These are phyloP conservation scores for Gremmenia infestans DNA, from an alignment of 2,329 filamentous ascomycete genomes.

Conservation along the genomic window DNA sequence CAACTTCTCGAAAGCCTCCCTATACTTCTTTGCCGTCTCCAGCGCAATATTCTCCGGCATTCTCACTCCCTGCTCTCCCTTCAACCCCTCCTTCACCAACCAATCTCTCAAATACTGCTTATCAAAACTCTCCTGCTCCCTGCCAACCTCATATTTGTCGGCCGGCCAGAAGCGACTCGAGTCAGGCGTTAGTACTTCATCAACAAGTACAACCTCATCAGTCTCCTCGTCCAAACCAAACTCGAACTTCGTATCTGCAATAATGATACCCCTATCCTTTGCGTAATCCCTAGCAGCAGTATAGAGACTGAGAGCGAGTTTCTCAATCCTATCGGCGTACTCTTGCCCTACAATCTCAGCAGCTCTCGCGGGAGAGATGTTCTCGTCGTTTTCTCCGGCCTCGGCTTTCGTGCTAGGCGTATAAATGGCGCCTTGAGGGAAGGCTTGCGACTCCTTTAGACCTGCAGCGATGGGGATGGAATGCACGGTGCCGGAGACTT, in stretches of 20 bases:
- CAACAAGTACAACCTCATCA: slow-evolving; percentile 61
- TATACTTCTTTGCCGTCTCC: slow-evolving; percentile 68
- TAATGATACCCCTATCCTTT: slow-evolving; percentile 57
- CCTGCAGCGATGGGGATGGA: slow-evolving; percentile 54
- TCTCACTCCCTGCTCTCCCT: slow-evolving; percentile 65
- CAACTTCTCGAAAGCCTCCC: slow-evolving; percentile 67
- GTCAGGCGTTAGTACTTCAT: slow-evolving; percentile 74
- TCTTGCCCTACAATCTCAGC: slow-evolving; percentile 44
- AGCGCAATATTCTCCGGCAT: slow-evolving; percentile 68
- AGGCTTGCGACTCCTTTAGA: slow-evolving; percentile 55
- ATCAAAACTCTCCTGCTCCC: slow-evolving; percentile 78
- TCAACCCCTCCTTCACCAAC: slow-evolving; percentile 67
- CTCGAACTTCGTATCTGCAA: slow-evolving; percentile 73
- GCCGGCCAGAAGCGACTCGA: slow-evolving; percentile 83
- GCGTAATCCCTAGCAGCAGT: slow-evolving; percentile 50
- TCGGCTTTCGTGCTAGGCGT: slow-evolving; percentile 67
- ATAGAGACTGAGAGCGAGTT: slow-evolving; percentile 56
- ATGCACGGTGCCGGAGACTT: slow-evolving; percentile 58
- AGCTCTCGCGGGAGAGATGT: slow-evolving; percentile 57
- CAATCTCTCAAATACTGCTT: slow-evolving; percentile 84
- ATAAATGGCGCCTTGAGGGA: slow-evolving; percentile 56
- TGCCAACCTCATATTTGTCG: slow-evolving; percentile 66
- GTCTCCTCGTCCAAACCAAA: slow-evolving; percentile 59
- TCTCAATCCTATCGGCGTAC: slow-evolving; percentile 55
- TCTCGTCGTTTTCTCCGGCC: slow-evolving; percentile 63